Evolutionary conservation across 257 asterid genomes (phyloP).

Genomic region (Salvia splendens): DNA sequence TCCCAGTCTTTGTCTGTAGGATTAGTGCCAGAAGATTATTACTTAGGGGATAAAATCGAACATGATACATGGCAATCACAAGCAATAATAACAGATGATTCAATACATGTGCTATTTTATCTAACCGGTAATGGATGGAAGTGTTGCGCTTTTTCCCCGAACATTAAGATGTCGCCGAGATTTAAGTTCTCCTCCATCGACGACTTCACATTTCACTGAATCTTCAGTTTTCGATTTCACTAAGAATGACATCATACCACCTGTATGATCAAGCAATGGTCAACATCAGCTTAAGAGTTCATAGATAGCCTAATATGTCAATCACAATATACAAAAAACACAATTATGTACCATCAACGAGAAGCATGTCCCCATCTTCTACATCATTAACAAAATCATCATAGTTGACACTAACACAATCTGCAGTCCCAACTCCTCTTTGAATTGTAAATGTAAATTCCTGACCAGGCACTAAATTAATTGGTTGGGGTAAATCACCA

Average conservation of each 20-base stretch:
- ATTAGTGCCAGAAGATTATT: slow-evolving; percentile 34
- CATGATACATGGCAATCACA: slow-evolving; percentile 7
- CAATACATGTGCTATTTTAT: slow-evolving; percentile 23
- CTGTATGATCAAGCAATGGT: slow-evolving; percentile 45
- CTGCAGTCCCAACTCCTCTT: slow-evolving; percentile 94
- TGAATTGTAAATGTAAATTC: slow-evolving; percentile 93
- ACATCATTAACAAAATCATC: slow-evolving; percentile 98
- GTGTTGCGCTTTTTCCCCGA: slow-evolving; percentile 95
- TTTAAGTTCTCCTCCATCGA: slow-evolving; percentile 97
- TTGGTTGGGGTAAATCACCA: slow-evolving; percentile 98
- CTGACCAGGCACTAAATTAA: slow-evolving; percentile 70
- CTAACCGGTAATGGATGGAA: slow-evolving; percentile 93
- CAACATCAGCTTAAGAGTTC: neutral
- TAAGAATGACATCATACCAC: slow-evolving; percentile 92
- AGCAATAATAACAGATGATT: slow-evolving; percentile 13
- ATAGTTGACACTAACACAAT: slow-evolving; percentile 93
- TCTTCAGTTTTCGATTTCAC: slow-evolving; percentile 81
- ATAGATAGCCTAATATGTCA: slow-evolving; percentile 16
- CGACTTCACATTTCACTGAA: slow-evolving; percentile 87
- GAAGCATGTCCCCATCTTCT: slow-evolving; percentile 94
- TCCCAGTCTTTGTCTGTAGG: slow-evolving; percentile 95
- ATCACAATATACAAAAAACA: slow-evolving; percentile 11
- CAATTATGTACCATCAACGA: slow-evolving; percentile 76
- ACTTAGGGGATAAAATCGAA: slow-evolving; percentile 12
- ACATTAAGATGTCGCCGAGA: slow-evolving; percentile 96